Percentiles rank a stretch among this genome's conserved stretches.
These are phyloP conservation scores for Chlorella sp. DNA, from an alignment of 139 green algal species.

Conservation along the genomic window DNA sequence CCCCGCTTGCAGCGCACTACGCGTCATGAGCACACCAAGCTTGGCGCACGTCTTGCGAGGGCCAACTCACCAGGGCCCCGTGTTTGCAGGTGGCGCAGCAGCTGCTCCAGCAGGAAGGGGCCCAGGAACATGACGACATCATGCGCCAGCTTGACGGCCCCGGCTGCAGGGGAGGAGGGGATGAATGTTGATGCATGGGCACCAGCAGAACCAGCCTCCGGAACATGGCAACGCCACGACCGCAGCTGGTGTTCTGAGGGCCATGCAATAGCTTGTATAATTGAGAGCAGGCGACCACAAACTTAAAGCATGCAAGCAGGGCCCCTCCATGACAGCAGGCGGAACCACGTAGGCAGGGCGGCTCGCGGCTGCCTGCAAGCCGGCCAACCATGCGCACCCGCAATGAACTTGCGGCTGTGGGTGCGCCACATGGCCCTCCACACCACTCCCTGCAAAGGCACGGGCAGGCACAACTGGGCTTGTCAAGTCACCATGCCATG, in stretches of 20 bases:
- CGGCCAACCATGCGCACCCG: neutral
- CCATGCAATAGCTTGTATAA: too few relatives aligned
- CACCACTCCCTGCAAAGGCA: conserved; percentile 30
- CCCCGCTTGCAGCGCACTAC: too few relatives aligned
- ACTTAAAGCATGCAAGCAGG: too few relatives aligned
- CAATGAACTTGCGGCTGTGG: conserved; percentile 38
- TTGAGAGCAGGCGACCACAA: too few relatives aligned
- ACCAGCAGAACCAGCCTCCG: neutral
- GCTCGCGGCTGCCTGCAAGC: too few relatives aligned
- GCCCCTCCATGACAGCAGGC: too few relatives aligned
- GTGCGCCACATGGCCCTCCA: conserved; percentile 49
- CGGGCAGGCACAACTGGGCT: too few relatives aligned
- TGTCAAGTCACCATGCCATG: too few relatives aligned
- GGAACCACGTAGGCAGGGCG: too few relatives aligned
- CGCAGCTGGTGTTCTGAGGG: too few relatives aligned
- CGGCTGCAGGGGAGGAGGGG: conserved; percentile 49
- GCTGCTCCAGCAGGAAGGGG: conserved; percentile 76
- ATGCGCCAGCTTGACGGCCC: conserved; percentile 77
- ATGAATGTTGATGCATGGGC: neutral
- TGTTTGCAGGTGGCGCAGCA: conserved; percentile 64
- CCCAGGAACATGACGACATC: conserved; percentile 82
- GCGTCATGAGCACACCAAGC: too few relatives aligned
- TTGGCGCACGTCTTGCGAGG: too few relatives aligned
- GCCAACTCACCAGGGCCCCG: conserved; percentile 6
- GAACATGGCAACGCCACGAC: neutral